Evolutionary conservation across 2,329 filamentous ascomycete species (phyloP), one percentile per base, ranked within the genome.

Genomic region (Cadophora malorum): DNA sequence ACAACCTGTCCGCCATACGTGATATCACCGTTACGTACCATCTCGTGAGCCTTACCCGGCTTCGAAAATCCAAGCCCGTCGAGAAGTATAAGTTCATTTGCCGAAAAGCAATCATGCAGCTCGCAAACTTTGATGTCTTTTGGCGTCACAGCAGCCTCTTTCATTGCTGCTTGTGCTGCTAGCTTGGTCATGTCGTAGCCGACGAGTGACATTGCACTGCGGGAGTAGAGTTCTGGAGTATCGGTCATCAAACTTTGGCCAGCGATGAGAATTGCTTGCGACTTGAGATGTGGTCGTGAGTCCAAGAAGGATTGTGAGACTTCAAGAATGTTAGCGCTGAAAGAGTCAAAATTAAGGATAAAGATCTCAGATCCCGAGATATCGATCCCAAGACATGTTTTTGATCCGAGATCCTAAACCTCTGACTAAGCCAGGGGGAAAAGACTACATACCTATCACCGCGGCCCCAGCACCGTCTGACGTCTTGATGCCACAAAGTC

Each of bases 21-120:
- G 77, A 98, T 97, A 76, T 94, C 94, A 38, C 94, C 94, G 10
- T 81, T 81, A 53, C 94, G 89, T 28, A 98, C 93, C 80, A 97
- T 88, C 80, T 97, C 93, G 79, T 97, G 94, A 0, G 95, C 96
- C 79, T 93, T 94, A n/a, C 95, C 95, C 16, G 86, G 88, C 67
- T 89, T 89, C 50, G 85, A 88, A 12, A 98, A 85, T 1, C 93
- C 94, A 0, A 98, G 85, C 0, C 93, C 93, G 78, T 98, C 95
- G 60, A 98, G 89, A 1, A 90, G 90, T 62, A 96, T 86, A 90
- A 98, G 91, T 83, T 98, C 93, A 79, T 98, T 98, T 33, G 95
- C 90, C 23, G 90, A 94, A 86, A 98, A 98, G 83, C 96, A 98
- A 82, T 98, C 96, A 81, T 98, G 96, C 69, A 98, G 84, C 82